Conservation (phyloP, 225 moss, liverwort and hornwort species). For the Sphagnum tenellum region DNA sequence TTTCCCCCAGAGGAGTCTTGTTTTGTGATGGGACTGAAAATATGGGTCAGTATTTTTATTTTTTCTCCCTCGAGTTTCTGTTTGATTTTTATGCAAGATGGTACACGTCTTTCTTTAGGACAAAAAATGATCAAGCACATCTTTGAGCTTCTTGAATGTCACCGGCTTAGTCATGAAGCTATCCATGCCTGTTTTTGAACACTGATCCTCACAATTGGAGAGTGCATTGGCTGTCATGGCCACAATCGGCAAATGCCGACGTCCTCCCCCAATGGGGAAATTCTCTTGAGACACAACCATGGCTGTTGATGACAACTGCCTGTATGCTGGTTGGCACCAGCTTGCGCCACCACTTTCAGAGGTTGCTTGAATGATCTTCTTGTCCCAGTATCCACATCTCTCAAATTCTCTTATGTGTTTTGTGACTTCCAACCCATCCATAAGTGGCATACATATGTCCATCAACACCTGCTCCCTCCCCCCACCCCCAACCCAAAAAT, state of each 20-base stretch:
- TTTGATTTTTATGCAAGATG: no score
- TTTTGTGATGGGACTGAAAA: no score
- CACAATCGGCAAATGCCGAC: slow-evolving; percentile 31
- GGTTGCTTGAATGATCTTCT: slow-evolving; percentile 11
- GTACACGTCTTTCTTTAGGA: background rate
- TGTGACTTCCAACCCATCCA: slow-evolving; percentile 83
- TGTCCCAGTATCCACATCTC: slow-evolving; percentile 47
- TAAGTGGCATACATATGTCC: slow-evolving; percentile 55
- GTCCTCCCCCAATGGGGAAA: background rate
- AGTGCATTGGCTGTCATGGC: slow-evolving; percentile 56
- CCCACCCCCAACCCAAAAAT: no score
- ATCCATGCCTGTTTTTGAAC: slow-evolving; percentile 48
- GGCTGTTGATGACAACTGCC: no score
- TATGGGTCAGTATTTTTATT: no score
- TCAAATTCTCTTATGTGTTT: slow-evolving; percentile 66
- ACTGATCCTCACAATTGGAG: slow-evolving; percentile 45
- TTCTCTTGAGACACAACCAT: no score
- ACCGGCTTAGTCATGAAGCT: slow-evolving; percentile 57
- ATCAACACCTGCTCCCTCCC: slow-evolving; percentile 31
- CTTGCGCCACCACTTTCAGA: no score
- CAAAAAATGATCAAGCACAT: slow-evolving; percentile 35
- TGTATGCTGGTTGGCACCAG: no score
- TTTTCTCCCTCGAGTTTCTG: no score
- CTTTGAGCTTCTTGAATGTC: slow-evolving; percentile 48
- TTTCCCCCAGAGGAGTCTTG: no score